Conservation (phyloP, 2,329 filamentous ascomycete genomes). For the Orbilia brochopaga region DNA sequence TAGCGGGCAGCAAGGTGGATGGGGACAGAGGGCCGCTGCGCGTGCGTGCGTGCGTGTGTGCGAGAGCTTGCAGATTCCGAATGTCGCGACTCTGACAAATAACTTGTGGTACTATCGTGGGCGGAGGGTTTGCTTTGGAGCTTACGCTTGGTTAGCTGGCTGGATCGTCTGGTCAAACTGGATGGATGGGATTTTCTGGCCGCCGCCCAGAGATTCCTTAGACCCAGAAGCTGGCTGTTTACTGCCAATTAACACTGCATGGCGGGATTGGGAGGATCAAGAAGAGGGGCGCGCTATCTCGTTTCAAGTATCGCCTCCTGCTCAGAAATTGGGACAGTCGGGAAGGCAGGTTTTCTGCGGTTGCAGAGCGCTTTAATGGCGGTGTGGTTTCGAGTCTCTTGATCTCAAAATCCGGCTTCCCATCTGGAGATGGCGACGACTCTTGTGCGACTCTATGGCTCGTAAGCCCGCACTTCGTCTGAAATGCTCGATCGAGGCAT, state of each 20-base stretch:
- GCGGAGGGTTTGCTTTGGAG: neutral
- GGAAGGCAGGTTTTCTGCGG: neutral
- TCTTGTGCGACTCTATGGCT: no score
- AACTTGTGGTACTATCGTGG: conserved; percentile 14
- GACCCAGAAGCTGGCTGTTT: conserved; percentile 3
- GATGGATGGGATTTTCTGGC: neutral
- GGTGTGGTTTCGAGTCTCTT: no score
- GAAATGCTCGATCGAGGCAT: no score
- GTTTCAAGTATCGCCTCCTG: conserved; percentile 30
- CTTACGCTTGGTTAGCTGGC: conserved; percentile 10
- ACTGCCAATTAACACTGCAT: conserved; percentile 26
- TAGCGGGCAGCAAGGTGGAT: conserved; percentile 5
- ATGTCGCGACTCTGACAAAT: conserved; percentile 46
- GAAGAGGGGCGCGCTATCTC: conserved; percentile 32
- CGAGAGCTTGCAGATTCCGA: conserved; percentile 26
- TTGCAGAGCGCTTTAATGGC: neutral
- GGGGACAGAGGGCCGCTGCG: neutral
- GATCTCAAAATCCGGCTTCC: no score
- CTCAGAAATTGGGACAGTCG: neutral
- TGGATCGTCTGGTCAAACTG: conserved; percentile 14
- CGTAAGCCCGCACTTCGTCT: no score
- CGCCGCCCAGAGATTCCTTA: neutral
- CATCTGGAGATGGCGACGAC: no score
- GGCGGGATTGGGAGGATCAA: conserved; percentile 50
- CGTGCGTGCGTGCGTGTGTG: neutral